Evolutionary conservation across 805 yeast species (phyloP).

Genomic region (Myxozyma lipomycoides): DNA sequence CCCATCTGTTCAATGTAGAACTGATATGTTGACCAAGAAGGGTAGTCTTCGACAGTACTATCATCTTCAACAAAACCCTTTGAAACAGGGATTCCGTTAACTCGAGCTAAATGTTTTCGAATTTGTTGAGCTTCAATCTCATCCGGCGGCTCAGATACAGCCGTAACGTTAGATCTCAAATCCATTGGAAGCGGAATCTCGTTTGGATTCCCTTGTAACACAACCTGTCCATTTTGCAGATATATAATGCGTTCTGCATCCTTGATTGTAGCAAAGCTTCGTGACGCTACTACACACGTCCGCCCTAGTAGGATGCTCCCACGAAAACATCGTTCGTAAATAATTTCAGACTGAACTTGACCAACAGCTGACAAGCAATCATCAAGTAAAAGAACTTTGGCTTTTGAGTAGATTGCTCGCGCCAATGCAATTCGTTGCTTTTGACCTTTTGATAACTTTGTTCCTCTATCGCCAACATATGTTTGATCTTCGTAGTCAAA

Average conservation of each 20-base stretch:
- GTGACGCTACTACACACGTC: conserved; percentile 88
- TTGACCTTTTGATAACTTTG: conserved; percentile 94
- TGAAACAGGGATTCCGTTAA: conserved; percentile 49
- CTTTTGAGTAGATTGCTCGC: conserved; percentile 84
- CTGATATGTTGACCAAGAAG: background rate
- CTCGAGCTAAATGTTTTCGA: background rate
- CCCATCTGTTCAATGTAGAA: background rate
- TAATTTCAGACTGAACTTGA: conserved; percentile 91
- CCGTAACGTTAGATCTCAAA: conserved; percentile 39
- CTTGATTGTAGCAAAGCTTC: conserved; percentile 80
- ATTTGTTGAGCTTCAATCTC: conserved; percentile 51
- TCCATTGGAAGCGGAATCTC: conserved; percentile 40
- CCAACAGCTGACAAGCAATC: conserved; percentile 97
- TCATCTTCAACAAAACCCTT: conserved; percentile 61
- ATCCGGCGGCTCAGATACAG: conserved; percentile 57
- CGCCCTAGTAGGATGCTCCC: conserved; percentile 82
- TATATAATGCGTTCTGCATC: conserved; percentile 76
- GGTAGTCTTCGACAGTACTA: conserved; percentile 35
- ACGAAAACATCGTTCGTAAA: conserved; percentile 84
- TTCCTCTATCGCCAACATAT: conserved; percentile 96
- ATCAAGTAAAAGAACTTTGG: conserved; percentile 77
- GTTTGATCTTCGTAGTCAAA: conserved; percentile 87
- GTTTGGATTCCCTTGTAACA: conserved; percentile 72
- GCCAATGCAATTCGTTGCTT: conserved; percentile 95
- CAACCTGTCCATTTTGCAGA: conserved; percentile 79